Conservation (phyloP, 495 filamentous ascomycete species). For the Penicillium soppii region DNA sequence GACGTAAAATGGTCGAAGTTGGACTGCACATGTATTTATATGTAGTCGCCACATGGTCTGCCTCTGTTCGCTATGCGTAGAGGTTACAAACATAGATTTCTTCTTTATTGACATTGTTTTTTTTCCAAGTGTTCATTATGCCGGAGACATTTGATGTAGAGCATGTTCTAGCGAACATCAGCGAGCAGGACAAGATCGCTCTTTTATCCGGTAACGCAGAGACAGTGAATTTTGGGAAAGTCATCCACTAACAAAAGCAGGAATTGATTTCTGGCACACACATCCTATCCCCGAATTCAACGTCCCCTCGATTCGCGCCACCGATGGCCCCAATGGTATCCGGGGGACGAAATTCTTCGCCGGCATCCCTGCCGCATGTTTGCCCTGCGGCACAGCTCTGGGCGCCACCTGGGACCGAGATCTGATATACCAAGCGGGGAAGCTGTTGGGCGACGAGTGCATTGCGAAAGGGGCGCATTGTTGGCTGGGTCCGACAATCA, state of each 20-base stretch:
- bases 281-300: conserved; percentile 60
- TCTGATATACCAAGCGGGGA: conserved; percentile 54
- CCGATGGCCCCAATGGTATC: conserved; percentile 68
- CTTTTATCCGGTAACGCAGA: conserved; percentile 24
- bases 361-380: conserved; percentile 48
- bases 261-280: conserved; percentile 69
- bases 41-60: background rate
- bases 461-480: background rate
- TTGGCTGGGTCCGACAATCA: conserved; percentile 68
- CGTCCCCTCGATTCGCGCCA: conserved; percentile 61
- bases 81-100: conserved; percentile 4
- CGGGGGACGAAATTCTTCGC: conserved; percentile 11
- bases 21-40: conserved; percentile 2
- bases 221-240: background rate
- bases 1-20: conserved; percentile 1
- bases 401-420: conserved; percentile 63
- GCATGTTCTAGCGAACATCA: conserved; percentile 27
- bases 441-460: conserved; percentile 37
- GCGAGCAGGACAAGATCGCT: conserved; percentile 30
- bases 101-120: conserved; percentile 9
- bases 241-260: conserved; percentile 11
- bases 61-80: conserved; percentile 5
- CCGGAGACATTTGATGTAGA: conserved; percentile 28
- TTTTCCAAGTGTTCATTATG: conserved; percentile 10
- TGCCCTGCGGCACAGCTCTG: conserved; percentile 62